Base-by-base conservation (phyloP, 331 rosid genomes). In the Arachis monticola region DNA sequence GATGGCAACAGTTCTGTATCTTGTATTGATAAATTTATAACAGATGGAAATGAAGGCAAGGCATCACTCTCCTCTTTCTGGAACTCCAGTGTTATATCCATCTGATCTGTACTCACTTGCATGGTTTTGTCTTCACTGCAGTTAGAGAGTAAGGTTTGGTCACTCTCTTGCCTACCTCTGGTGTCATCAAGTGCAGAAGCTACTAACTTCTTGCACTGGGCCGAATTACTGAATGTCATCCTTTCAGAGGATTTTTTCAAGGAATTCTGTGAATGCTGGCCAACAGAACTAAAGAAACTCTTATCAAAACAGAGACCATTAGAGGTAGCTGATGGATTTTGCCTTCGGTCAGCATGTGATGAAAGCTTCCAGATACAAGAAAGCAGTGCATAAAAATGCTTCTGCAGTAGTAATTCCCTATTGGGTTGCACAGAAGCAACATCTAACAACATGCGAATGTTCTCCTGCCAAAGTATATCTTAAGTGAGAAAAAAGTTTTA, bases 341-440 rank as follows among this genome's bases (percentile, higher is more conserved):
- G 66, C 65, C 70, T 61, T 46, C 56, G 76, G 50, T 77, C 87
- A 52, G 47, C 79, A 50, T 74, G 92, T 53, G 91, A 77, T 53
- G 65, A 68, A 64, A 78, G 70, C 89, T 86, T 95, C 97, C 97
- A 86, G 80, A 83, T 84, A 74, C 92, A 63, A 8, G 93, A 85
- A 58, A 95, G 91, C 73, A 95, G 79, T 48, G 96, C 93, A 75
- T 83, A 87, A 72, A 95, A 95, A 85, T 95, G 99, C 83, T 84
- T 90, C 87, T 95, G 99, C 78, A 95, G 84, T 68, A 95, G 83
- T 44, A 88, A 78, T 85, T 95, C 99, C 69, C 81, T 78, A 79
- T 92, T 86, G 73, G 87, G 88, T 87, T 83, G 97, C 80, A 87
- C 96, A 5, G 97, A 88, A 66, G 97, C 99, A 81, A 87, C 84